A percentile compares a stretch with the other conserved stretches of the same genome.
Evolutionary conservation across 352 stramenopile genomes (phyloP).

Genomic region (Phytophthora crassamura): DNA sequence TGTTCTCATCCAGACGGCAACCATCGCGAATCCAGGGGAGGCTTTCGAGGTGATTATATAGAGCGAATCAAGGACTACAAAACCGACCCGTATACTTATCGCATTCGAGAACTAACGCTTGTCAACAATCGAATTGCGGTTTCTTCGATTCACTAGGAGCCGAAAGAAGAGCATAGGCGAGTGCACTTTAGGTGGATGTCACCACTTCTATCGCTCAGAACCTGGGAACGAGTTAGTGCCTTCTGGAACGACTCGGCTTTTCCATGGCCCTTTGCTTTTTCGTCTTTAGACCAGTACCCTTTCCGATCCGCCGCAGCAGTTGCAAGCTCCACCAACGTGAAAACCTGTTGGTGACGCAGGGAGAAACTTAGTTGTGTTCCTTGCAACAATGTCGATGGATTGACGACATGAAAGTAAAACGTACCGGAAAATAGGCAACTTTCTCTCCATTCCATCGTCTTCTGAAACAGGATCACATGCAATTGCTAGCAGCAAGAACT

Average conservation of each 20-base stretch:
- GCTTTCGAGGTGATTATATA: too few relatives aligned
- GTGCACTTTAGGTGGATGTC: too few relatives aligned
- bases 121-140: slow-evolving; percentile 17
- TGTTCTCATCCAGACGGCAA: too few relatives aligned
- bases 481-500: slow-evolving; percentile 88
- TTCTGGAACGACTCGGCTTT: slow-evolving; percentile 33
- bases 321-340: slow-evolving; percentile 87
- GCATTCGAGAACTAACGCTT: slow-evolving; percentile 8
- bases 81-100: slow-evolving; percentile 22
- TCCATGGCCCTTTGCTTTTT: slow-evolving; percentile 63
- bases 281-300: slow-evolving; percentile 75
- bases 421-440: slow-evolving; percentile 82
- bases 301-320: slow-evolving; percentile 80
- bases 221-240: slow-evolving; percentile 16
- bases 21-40: too few relatives aligned
- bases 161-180: slow-evolving; percentile 5
- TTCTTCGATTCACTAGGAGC: slow-evolving; percentile 29
- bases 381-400: background rate
- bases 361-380: background rate
- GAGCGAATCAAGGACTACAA: too few relatives aligned
- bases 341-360: too few relatives aligned
- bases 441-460: slow-evolving; percentile 46
- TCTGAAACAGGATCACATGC: slow-evolving; percentile 75
- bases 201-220: background rate
- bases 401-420: slow-evolving; percentile 2